Conservation (phyloP, 495 filamentous ascomycete genomes). For the Pseudevernia furfuracea region DNA sequence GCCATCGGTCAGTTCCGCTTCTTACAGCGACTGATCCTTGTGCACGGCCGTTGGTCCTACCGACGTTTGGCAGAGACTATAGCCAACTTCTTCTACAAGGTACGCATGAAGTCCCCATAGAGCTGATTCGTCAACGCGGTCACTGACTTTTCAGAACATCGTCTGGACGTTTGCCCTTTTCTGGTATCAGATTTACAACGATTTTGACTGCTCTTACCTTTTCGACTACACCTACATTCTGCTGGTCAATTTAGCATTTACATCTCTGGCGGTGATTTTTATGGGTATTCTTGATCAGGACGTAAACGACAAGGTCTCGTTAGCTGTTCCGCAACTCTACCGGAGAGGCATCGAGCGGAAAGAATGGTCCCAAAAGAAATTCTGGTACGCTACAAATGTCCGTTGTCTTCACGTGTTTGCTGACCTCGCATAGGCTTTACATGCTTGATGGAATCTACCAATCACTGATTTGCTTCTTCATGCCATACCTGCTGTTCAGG, state of each 20-base stretch:
- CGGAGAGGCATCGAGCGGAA: conserved; percentile 90
- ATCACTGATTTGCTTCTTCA: conserved; percentile 85
- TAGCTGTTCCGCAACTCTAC: conserved; percentile 93
- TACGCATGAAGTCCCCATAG: conserved; percentile 26
- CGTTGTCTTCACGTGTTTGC: conserved; percentile 15
- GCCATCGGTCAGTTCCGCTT: conserved; percentile 98
- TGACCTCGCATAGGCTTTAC: conserved; percentile 61
- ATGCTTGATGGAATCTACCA: conserved; percentile 96
- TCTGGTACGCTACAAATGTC: conserved; percentile 59
- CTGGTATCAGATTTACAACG: conserved; percentile 95
- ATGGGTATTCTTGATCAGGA: conserved; percentile 98
- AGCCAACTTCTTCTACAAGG: conserved; percentile 99
- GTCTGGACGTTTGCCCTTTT: conserved; percentile 96
- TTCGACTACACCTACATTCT: conserved; percentile 98
- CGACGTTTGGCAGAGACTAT: conserved; percentile 85
- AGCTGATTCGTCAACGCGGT: not conserved
- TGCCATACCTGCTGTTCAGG: conserved; percentile 72
- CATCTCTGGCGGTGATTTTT: conserved; percentile 88
- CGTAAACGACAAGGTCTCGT: conserved; percentile 84
- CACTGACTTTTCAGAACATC: conserved; percentile 60
- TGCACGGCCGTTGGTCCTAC: conserved; percentile 97
- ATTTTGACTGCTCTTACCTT: conserved; percentile 91
- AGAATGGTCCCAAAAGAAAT: conserved; percentile 95
- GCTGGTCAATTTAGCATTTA: conserved; percentile 93
- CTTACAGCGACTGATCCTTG: conserved; percentile 80